phyloP scores from a whole-genome alignment of 768 basidiomycete species.

The Panellus pusillus region DNA sequence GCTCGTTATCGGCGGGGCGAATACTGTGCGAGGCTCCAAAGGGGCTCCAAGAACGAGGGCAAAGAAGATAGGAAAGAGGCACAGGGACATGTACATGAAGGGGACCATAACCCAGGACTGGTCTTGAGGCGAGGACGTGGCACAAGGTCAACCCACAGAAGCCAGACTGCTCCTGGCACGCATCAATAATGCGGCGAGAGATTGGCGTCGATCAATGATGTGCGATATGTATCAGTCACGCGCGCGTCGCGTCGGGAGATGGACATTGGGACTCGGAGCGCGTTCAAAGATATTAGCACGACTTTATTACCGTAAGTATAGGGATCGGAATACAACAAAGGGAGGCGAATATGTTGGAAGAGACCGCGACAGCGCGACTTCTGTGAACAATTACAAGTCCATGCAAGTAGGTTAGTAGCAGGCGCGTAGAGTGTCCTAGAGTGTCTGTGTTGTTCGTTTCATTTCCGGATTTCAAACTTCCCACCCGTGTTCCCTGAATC shows the following conservation, averaged over 20 bases:
- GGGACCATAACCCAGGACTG: conserved; percentile 11
- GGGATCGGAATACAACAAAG: conserved; percentile 8
- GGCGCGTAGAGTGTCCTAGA: background rate
- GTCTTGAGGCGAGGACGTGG: background rate
- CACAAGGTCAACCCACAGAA: conserved; percentile 2
- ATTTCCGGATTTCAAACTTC: conserved; percentile 43
- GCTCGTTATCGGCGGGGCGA: conserved; percentile 48
- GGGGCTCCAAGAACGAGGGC: conserved; percentile 37
- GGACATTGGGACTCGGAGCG: too few species aligned
- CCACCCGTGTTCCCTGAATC: conserved; percentile 54
- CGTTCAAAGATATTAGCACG: too few species aligned
- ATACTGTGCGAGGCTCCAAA: conserved; percentile 43
- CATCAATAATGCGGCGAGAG: background rate
- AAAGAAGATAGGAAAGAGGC: conserved; percentile 29
- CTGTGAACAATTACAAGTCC: conserved; percentile 16
- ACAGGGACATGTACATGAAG: conserved; percentile 23
- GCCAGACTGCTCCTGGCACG: background rate
- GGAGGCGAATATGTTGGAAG: conserved; percentile 12
- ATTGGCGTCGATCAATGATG: background rate
- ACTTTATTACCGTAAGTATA: background rate
- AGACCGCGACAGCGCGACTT: conserved; percentile 17
- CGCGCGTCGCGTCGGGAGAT: background rate
- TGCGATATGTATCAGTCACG: background rate
- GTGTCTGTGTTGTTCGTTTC: conserved; percentile 16
- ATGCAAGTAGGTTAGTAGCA: conserved; percentile 5